phyloP scores from a whole-genome alignment of 306 rosid species.

The Argentina anserina region DNA sequence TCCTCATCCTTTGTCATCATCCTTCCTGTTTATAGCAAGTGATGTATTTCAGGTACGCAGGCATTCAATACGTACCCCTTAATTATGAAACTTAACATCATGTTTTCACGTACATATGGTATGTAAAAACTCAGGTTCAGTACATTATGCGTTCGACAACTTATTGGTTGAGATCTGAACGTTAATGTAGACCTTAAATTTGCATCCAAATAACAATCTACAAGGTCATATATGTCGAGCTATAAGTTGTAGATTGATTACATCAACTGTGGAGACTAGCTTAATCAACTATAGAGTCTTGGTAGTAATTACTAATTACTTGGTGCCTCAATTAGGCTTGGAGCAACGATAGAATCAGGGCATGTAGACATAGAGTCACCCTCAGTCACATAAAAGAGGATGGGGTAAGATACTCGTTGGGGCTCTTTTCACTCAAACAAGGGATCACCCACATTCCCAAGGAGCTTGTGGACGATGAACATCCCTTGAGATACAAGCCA shows the following conservation, averaged over 20 bases:
- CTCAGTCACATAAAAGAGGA: neutral
- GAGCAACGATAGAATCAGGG: neutral
- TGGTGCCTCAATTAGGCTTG: neutral
- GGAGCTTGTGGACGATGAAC: neutral
- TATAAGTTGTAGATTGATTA: no score
- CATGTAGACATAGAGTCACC: neutral
- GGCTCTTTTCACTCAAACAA: neutral
- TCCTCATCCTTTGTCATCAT: slow-evolving; percentile 3
- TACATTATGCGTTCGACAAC: no score
- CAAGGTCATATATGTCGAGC: no score
- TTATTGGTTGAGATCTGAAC: no score
- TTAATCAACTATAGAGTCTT: no score
- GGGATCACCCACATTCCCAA: neutral
- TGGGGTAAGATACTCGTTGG: neutral
- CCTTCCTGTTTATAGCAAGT: neutral
- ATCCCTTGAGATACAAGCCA: neutral
- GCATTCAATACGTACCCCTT: neutral
- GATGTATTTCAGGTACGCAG: slow-evolving; percentile 5
- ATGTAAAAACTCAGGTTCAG: no score
- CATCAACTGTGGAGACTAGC: no score
- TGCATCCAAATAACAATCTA: no score
- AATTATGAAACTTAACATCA: no score
- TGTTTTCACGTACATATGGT: no score
- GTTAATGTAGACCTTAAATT: no score
- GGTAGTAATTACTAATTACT: neutral